These are phyloP conservation scores for Linnemannia exigua DNA, from an alignment of 192 early-diverging fungal genomes.

Conservation along the genomic window DNA sequence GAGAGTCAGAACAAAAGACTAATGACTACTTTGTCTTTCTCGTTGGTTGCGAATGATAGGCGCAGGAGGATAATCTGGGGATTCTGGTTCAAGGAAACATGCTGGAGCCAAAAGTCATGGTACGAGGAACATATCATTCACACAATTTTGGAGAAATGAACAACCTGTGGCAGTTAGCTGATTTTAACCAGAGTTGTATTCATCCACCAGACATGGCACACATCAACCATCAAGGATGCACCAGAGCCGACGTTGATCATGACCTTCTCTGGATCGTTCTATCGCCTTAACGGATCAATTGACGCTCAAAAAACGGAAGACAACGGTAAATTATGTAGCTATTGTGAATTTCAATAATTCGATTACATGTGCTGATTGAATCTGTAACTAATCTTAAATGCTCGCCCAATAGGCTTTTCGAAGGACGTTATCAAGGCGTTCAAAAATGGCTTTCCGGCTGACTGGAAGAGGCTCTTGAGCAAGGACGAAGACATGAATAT, in stretches of 20 bases:
- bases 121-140: neutral
- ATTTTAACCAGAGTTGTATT: neutral
- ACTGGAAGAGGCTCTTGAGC: constrained; percentile 10
- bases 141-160: too few species aligned
- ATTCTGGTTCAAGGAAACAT: constrained; percentile 12
- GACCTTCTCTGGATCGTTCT: constrained; percentile 13
- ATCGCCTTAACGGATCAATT: constrained; percentile 12
- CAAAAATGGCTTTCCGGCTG: constrained; percentile 5
- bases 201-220: constrained; percentile 17
- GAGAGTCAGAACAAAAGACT: neutral
- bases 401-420: constrained; percentile 2
- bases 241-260: neutral
- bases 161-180: neutral
- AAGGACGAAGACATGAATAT: neutral
- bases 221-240: constrained; percentile 13
- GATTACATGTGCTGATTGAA: too few species aligned
- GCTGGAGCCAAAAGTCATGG: constrained; percentile 10
- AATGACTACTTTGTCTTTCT: neutral
- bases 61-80: neutral
- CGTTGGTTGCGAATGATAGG: neutral
- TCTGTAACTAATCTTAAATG: too few species aligned
- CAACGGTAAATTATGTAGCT: constrained; percentile 15
- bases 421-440: constrained; percentile 19
- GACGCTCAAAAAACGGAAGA: constrained; percentile 9
- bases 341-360: neutral